phyloP scores from a whole-genome alignment of 2,329 filamentous ascomycete genomes.

The Diaporthe vexans region DNA sequence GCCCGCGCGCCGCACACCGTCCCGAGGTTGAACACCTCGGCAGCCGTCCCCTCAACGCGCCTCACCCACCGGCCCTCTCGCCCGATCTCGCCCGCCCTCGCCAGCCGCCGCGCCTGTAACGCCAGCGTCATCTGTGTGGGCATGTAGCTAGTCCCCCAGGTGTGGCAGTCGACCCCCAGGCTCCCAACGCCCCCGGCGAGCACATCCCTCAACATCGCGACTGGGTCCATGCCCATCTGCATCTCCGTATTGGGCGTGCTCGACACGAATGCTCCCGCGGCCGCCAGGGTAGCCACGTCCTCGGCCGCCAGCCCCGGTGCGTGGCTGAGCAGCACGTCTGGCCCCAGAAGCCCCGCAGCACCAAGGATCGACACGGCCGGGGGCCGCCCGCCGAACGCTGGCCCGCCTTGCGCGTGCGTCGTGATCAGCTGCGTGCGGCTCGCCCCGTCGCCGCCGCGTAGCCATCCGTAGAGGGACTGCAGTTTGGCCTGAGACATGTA shows the following conservation, averaged over 20 bases:
- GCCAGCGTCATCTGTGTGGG: constrained; percentile 51
- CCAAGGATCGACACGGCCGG: constrained; percentile 48
- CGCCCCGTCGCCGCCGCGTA: constrained; percentile 46
- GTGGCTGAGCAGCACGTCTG: constrained; percentile 59
- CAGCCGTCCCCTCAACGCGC: constrained; percentile 50
- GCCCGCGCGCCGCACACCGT: constrained; percentile 62
- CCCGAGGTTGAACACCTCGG: constrained; percentile 63
- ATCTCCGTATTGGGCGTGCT: constrained; percentile 65
- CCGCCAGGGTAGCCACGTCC: constrained; percentile 53
- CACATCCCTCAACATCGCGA: constrained; percentile 51
- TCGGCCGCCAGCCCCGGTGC: constrained; percentile 50
- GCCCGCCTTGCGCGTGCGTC: constrained; percentile 51
- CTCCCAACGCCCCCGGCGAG: constrained; percentile 47
- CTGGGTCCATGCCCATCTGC: constrained; percentile 59
- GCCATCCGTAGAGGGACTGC: constrained; percentile 53
- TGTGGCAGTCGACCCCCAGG: constrained; percentile 54
- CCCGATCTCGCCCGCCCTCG: constrained; percentile 49
- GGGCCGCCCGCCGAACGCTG: constrained; percentile 37
- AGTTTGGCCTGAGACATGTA: constrained; percentile 55
- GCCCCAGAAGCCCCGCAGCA: constrained; percentile 55
- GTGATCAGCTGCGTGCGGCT: constrained; percentile 57
- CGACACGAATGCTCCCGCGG: constrained; percentile 54
- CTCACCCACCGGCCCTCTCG: constrained; percentile 45
- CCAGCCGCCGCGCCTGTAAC: constrained; percentile 50
- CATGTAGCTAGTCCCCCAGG: constrained; percentile 49